Evolutionary conservation across 164 flowering plant species (phyloP).

Genomic region (grape (Vitis vinifera)): ASM3070453v1 NC_081815.1:50001-50500

Average conservation of each 20-base stretch:
- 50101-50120: too few species aligned
- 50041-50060: too few species aligned
- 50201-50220: too few species aligned
- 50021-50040: too few species aligned
- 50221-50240: too few species aligned
- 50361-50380: constrained; percentile 16
- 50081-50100: too few species aligned
- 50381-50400: constrained; percentile 6
- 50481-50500: constrained; percentile 67
- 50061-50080: too few species aligned
- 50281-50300: constrained; percentile 38
- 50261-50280: constrained; percentile 25
- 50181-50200: too few species aligned
- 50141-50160: too few species aligned
- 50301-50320: constrained; percentile 23
- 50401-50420: constrained; percentile 54
- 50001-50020: too few species aligned
- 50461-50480: constrained; percentile 64
- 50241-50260: constrained; percentile 26
- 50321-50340: constrained; percentile 4
- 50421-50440: constrained; percentile 48
- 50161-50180: too few species aligned
- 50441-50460: constrained; percentile 45
- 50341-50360: constrained; percentile 6
- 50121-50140: too few species aligned